A percentile compares a stretch with the other conserved stretches of the same genome.
These are phyloP conservation scores for Lodderomyces elongisporus DNA, from an alignment of 1,139 yeast species.

Conservation along the genomic window DNA sequence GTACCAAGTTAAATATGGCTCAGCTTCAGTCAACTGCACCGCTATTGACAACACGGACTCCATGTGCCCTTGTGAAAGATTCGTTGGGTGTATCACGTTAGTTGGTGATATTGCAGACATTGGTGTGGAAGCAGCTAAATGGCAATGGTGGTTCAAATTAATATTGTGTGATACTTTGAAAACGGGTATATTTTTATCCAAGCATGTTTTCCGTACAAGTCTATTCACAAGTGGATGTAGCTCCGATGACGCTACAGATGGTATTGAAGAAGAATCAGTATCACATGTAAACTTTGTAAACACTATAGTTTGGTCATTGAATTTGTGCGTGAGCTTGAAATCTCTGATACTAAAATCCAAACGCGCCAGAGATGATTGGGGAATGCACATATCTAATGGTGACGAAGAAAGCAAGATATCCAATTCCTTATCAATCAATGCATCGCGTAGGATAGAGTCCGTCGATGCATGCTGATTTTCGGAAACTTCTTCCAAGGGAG, in stretches of 20 bases:
- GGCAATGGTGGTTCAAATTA: constrained; percentile 2
- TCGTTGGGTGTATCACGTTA: constrained; percentile 13
- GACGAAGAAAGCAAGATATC: constrained; percentile 24
- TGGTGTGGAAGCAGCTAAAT: constrained; percentile 13
- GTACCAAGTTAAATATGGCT: constrained; percentile 28
- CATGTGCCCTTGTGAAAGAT: constrained; percentile 22
- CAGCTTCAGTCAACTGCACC: constrained; percentile 12
- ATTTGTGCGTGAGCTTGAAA: constrained; percentile 2
- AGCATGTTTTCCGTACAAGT: no score
- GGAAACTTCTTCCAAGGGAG: constrained; percentile 24
- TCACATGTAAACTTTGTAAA: constrained; percentile 6
- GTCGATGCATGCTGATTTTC: constrained; percentile 11
- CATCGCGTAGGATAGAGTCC: constrained; percentile 17
- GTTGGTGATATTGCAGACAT: constrained; percentile 12
- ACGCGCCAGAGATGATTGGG: constrained; percentile 5
- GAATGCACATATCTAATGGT: constrained; percentile 17
- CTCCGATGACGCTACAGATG: no score
- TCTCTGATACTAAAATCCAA: constrained; percentile 12
- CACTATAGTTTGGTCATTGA: constrained; percentile 2
- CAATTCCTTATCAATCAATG: constrained; percentile 24
- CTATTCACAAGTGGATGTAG: no score
- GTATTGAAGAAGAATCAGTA: no score
- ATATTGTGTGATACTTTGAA: no score
- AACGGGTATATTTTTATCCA: no score
- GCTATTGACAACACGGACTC: constrained; percentile 27